Conservation (phyloP, 129 eudicot genomes). For the Erigeron canadensis region DNA sequence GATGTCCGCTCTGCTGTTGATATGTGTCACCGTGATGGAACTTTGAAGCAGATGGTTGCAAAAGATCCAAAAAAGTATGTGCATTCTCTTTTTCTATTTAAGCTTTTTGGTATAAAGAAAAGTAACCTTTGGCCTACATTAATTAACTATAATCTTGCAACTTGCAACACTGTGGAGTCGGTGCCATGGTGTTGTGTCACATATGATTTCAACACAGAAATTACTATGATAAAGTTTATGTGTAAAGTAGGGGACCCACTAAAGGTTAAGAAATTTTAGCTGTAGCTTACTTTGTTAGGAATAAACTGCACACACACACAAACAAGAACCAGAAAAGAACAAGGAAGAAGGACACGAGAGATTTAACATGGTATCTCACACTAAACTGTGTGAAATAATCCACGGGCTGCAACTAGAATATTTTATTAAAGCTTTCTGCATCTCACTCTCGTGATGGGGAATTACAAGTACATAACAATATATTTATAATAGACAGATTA, state of each 20-base stretch:
- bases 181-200: conserved; percentile 6
- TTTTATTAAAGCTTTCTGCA: too few relatives aligned
- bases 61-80: conserved; percentile 75
- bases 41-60: conserved; percentile 92
- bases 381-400: too few relatives aligned
- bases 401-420: too few relatives aligned
- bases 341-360: too few relatives aligned
- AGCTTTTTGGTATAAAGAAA: neutral
- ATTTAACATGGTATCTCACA: too few relatives aligned
- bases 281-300: neutral
- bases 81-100: conserved; percentile 6
- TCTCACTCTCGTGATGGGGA: too few relatives aligned
- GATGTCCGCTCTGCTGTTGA: conserved; percentile 97
- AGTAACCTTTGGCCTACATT: conserved; percentile 17
- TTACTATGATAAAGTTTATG: neutral
- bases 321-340: too few relatives aligned
- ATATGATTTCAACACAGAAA: conserved; percentile 2
- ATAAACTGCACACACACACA: too few relatives aligned
- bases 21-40: conserved; percentile 97
- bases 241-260: neutral
- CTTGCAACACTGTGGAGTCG: conserved; percentile 11
- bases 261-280: neutral
- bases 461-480: too few relatives aligned
- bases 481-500: too few relatives aligned
- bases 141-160: conserved; percentile 18